Percentiles rank a stretch among this genome's conserved stretches.
Conservation (phyloP, 306 rosid species). For the Quercus parvula region DNA sequence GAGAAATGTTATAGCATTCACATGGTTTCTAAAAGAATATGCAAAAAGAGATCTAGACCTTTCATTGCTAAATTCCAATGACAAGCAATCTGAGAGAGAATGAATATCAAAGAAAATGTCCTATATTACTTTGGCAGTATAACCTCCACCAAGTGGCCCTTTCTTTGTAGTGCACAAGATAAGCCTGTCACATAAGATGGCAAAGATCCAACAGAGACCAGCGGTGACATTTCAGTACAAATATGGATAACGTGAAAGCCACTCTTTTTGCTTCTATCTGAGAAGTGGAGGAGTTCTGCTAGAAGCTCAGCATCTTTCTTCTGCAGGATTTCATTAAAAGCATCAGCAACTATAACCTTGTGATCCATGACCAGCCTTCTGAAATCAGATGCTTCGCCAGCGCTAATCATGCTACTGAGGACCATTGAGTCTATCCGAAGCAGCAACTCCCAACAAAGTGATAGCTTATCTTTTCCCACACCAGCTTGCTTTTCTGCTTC, state of each 20-base stretch:
- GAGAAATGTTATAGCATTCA: background rate
- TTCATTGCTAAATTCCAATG: background rate
- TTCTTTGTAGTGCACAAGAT: slow-evolving; percentile 82
- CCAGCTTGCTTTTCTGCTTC: slow-evolving; percentile 49
- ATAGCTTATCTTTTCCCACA: slow-evolving; percentile 52
- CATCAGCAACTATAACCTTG: slow-evolving; percentile 51
- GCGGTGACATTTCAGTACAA: slow-evolving; percentile 85
- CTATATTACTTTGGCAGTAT: slow-evolving; percentile 80
- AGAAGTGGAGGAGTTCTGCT: slow-evolving; percentile 62
- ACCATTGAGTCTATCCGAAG: slow-evolving; percentile 86
- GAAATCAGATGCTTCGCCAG: slow-evolving; percentile 61
- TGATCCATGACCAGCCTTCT: slow-evolving; percentile 59
- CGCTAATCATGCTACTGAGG: slow-evolving; percentile 48
- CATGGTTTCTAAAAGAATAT: background rate
- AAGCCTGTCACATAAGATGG: slow-evolving; percentile 85
- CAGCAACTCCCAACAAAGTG: slow-evolving; percentile 65
- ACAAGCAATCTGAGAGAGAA: slow-evolving; percentile 13
- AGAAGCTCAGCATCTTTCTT: slow-evolving; percentile 60
- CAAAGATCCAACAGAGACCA: slow-evolving; percentile 63
- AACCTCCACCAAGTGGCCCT: slow-evolving; percentile 87
- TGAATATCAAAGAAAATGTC: slow-evolving; percentile 15
- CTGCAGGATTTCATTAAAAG: slow-evolving; percentile 28
- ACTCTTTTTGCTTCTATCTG: slow-evolving; percentile 45
- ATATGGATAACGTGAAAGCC: slow-evolving; percentile 77
- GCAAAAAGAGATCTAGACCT: slow-evolving; percentile 20